Evolutionary conservation across 148 eudicot species (phyloP).

Genomic region (Oxyria digyna): DNA sequence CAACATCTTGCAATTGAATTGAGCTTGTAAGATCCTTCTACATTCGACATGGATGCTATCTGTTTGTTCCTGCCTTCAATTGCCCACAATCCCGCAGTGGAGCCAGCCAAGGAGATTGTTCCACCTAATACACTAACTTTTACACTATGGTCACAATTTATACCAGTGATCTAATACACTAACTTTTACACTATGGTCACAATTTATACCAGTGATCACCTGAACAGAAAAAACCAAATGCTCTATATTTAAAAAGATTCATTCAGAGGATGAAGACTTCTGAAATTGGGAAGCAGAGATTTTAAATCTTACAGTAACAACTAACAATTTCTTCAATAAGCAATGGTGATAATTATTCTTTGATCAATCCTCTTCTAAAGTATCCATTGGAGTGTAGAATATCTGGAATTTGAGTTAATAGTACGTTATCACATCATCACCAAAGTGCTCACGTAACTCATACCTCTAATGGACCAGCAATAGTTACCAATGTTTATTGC

Average conservation of each 20-base stretch:
- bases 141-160: conserved; percentile 89
- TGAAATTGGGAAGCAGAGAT: neutral
- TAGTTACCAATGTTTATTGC: no score
- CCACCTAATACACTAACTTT: conserved; percentile 89
- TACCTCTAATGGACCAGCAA: no score
- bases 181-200: no score
- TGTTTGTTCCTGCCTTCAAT: conserved; percentile 91
- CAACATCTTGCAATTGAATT: conserved; percentile 57
- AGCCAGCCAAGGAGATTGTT: conserved; percentile 86
- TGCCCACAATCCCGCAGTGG: conserved; percentile 77
- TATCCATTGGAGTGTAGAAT: neutral
- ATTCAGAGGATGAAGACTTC: neutral
- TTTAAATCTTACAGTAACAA: conserved; percentile 48
- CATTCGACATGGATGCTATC: conserved; percentile 51
- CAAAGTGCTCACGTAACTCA: neutral
- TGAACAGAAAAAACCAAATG: conserved; percentile 15
- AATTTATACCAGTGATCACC: conserved; percentile 87
- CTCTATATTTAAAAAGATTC: neutral
- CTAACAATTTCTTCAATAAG: conserved; percentile 71
- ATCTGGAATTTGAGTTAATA: neutral
- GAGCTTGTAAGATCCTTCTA: conserved; percentile 56
- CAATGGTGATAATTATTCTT: conserved; percentile 58
- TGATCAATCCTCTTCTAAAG: conserved; percentile 56
- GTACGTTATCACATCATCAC: neutral
- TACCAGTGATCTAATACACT: conserved; percentile 75